phyloP scores from a whole-genome alignment of 116 monocot species.

The Trichopus zeylanicus region DNA sequence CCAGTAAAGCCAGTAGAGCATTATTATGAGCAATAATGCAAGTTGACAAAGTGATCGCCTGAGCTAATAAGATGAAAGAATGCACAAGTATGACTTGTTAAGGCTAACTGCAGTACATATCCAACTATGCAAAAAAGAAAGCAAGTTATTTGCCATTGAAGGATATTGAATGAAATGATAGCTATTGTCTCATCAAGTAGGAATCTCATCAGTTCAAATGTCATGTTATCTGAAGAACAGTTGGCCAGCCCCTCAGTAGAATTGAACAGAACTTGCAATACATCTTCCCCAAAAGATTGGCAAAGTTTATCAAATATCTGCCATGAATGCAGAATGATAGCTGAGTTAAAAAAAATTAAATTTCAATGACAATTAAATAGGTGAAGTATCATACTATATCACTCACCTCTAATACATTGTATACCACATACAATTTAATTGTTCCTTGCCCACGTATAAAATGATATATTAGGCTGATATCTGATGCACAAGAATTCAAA shows the following conservation, averaged over 20 bases:
- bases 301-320: conserved; percentile 97
- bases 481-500: conserved; percentile 21
- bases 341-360: not conserved
- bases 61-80: conserved; percentile 92
- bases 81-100: conserved; percentile 71
- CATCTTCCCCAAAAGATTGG: conserved; percentile 94
- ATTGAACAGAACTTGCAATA: conserved; percentile 92
- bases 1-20: conserved; percentile 78
- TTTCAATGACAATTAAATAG: not conserved
- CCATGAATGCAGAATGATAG: conserved; percentile 10
- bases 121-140: not conserved
- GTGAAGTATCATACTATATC: not conserved
- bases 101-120: conserved; percentile 24
- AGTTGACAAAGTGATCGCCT: conserved; percentile 91
- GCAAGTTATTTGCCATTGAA: conserved; percentile 13
- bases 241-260: conserved; percentile 85
- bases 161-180: conserved; percentile 88
- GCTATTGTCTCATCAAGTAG: conserved; percentile 70
- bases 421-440: conserved; percentile 88
- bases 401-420: conserved; percentile 95
- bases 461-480: conserved; percentile 98
- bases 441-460: conserved; percentile 96
- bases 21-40: conserved; percentile 97
- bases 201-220: conserved; percentile 59
- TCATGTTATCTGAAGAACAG: conserved; percentile 48